Evolutionary conservation across 169 alveolate species (phyloP).

Genomic region (Eimeria necatrix): DNA sequence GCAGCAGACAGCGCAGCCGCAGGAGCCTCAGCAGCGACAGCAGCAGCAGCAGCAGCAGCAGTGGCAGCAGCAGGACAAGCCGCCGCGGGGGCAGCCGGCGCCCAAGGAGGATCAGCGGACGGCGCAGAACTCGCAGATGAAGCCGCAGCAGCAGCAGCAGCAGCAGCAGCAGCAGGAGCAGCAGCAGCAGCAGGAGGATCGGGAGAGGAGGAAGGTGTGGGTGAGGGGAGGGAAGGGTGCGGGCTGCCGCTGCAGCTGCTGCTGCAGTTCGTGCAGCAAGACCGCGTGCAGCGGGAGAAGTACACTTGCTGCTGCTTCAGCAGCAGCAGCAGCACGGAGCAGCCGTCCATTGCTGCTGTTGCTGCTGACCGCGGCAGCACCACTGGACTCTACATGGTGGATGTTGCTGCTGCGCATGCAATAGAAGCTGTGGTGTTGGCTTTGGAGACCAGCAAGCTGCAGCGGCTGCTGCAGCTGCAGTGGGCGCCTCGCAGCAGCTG

Average conservation of each 20-base stretch:
- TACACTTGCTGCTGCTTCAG: slow-evolving; percentile 38
- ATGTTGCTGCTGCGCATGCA: slow-evolving; percentile 37
- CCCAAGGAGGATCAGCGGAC: too few relatives aligned
- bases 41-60: not conserved
- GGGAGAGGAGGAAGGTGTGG: not conserved
- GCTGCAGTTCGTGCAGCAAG: slow-evolving; percentile 52
- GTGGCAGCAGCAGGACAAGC: not conserved
- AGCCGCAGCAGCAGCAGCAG: slow-evolving; percentile 25
- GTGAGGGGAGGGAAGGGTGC: not conserved
- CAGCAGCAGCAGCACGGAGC: slow-evolving; percentile 50
- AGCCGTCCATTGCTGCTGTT: slow-evolving; percentile 34
- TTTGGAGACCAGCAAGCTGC: slow-evolving; percentile 48
- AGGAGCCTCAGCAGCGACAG: not conserved
- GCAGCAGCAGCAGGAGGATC: slow-evolving; percentile 34
- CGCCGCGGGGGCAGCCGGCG: too few relatives aligned
- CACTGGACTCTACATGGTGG: slow-evolving; percentile 43
- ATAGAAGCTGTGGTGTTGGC: slow-evolving; percentile 26
- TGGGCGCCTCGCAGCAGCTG: slow-evolving; percentile 39
- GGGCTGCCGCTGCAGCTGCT: not conserved
- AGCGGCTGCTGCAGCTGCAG: slow-evolving; percentile 50
- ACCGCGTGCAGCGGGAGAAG: slow-evolving; percentile 72
- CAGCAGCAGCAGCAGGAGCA: slow-evolving; percentile 47
- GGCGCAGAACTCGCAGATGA: too few relatives aligned
- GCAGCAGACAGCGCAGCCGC: not conserved
- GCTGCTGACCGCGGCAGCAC: slow-evolving; percentile 51